Conservation (phyloP, 192 early-diverging fungal species). For the Coemansia biformis region DNA sequence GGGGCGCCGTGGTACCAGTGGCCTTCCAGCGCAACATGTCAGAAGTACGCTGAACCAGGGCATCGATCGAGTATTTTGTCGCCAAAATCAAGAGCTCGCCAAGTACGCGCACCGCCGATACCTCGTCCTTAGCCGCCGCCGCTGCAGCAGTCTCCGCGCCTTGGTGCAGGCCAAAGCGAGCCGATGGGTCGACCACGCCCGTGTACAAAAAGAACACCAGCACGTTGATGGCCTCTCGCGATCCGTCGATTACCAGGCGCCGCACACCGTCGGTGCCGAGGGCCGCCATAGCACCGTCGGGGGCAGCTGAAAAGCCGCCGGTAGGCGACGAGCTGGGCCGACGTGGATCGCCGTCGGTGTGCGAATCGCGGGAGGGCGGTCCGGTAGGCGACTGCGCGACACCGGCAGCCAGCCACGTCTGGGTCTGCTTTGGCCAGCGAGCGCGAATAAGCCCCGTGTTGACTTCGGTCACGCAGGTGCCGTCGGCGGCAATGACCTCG, state of each 20-base stretch:
- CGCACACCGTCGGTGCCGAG: constrained; percentile 34
- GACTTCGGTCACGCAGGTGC: constrained; percentile 15
- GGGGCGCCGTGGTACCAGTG: constrained; percentile 56
- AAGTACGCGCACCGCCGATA: constrained; percentile 43
- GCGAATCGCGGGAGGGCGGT: neutral
- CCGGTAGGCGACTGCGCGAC: neutral
- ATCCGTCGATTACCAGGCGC: constrained; percentile 24
- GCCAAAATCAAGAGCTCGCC: constrained; percentile 59
- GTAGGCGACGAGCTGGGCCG: constrained; percentile 40
- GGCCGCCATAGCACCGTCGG: constrained; percentile 6
- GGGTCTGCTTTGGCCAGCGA: constrained; percentile 47
- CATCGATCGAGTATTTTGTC: constrained; percentile 58
- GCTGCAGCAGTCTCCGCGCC: constrained; percentile 10
- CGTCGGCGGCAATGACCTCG: constrained; percentile 31
- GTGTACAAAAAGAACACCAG: constrained; percentile 67
- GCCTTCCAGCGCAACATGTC: constrained; percentile 61
- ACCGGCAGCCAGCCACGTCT: constrained; percentile 28
- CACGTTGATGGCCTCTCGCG: constrained; percentile 55
- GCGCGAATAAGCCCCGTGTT: constrained; percentile 45
- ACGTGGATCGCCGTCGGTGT: constrained; percentile 2
- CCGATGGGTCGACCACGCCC: constrained; percentile 60
- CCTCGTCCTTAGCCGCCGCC: constrained; percentile 19
- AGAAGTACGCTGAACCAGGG: constrained; percentile 53
- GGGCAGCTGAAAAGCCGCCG: constrained; percentile 15
- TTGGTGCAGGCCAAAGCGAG: constrained; percentile 59